Base-by-base conservation (phyloP, 192 early-diverging fungal genomes). In the Helicostylum pulchrum region DNA sequence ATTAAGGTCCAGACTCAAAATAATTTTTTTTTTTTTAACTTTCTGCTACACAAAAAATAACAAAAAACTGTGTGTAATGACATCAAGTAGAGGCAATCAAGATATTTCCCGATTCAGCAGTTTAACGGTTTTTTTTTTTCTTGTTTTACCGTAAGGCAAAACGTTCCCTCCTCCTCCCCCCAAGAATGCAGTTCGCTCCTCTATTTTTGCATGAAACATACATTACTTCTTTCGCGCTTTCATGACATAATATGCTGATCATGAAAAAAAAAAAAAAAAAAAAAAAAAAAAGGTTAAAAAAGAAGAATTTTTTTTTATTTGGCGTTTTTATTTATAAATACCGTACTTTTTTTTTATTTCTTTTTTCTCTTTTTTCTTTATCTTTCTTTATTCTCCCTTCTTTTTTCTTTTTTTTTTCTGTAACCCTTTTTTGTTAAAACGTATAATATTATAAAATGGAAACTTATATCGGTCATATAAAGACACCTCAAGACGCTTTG, bases 401-500 rank as follows among this genome's bases (percentile, higher is more conserved):
- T 11, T 42, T 7, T 47, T 23, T 62, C 46, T 26, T 54, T 30
- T 61, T 15, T 67, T 48, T 50, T 19, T 67, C 6, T 21, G n/a
- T n/a, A n/a, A n/a, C 39, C 36, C 8, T 50, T n/a, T 59, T 2
- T 51, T 31, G n/a, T n/a, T 23, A 5, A 20, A 12, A 62, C 3
- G 45, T 46, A 44, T 34, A 34, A 30, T 42, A 53, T 39, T 68
- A 73, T 39, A 81, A 77, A 43, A 87, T 92, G 87, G 90, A 91
- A 73, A 88, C 90, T 30, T 94, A 88, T 68, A 86, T 83, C 78
- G 94, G 92, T 54, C 88, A 87, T 56, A 86, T 95, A 58, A 89
- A 91, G 76, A 85, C 92, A 10, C 87, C 90, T 59, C 88, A 92
- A 62, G 94, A 96, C 62, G 94, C 92, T 2, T 78, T 96, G 49